phyloP scores from a whole-genome alignment of 306 rosid species.

The Pterocarpus macrocarpus region DNA sequence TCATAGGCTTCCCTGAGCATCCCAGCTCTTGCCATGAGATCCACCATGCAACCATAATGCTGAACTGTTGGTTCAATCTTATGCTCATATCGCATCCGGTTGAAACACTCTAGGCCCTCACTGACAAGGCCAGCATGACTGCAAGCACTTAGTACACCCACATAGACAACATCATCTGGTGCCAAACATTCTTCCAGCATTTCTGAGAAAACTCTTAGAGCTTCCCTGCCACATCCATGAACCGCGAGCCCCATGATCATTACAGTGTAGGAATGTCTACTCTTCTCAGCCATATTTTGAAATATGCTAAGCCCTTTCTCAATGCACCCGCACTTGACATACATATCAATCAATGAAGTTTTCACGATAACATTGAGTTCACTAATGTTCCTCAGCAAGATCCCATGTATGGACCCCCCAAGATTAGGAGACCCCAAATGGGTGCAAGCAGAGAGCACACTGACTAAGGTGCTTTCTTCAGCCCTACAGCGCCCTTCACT shows the following conservation, averaged over 20 bases:
- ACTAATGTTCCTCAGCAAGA: constrained; percentile 69
- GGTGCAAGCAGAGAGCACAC: constrained; percentile 79
- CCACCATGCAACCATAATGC: constrained; percentile 90
- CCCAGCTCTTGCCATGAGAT: constrained; percentile 79
- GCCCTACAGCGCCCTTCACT: constrained; percentile 67
- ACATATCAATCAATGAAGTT: constrained; percentile 87
- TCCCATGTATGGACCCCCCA: constrained; percentile 81
- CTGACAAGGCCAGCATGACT: constrained; percentile 77
- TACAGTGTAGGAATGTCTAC: constrained; percentile 69
- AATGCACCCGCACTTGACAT: constrained; percentile 79
- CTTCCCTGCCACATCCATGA: constrained; percentile 81
- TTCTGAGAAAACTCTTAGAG: constrained; percentile 66
- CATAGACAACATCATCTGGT: constrained; percentile 75
- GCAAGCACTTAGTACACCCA: constrained; percentile 78
- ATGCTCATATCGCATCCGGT: constrained; percentile 68
- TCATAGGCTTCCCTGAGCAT: constrained; percentile 73
- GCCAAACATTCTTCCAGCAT: constrained; percentile 73
- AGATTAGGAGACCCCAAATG: constrained; percentile 77
- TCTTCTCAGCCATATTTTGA: constrained; percentile 69
- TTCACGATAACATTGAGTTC: constrained; percentile 78
- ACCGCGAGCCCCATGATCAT: constrained; percentile 85
- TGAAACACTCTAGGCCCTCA: constrained; percentile 68
- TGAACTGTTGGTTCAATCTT: constrained; percentile 71
- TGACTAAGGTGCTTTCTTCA: constrained; percentile 84
- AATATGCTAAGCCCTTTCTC: constrained; percentile 68